Base-by-base conservation (phyloP, 2,329 filamentous ascomycete genomes). In the Hymenoscyphus fructigenus region DNA sequence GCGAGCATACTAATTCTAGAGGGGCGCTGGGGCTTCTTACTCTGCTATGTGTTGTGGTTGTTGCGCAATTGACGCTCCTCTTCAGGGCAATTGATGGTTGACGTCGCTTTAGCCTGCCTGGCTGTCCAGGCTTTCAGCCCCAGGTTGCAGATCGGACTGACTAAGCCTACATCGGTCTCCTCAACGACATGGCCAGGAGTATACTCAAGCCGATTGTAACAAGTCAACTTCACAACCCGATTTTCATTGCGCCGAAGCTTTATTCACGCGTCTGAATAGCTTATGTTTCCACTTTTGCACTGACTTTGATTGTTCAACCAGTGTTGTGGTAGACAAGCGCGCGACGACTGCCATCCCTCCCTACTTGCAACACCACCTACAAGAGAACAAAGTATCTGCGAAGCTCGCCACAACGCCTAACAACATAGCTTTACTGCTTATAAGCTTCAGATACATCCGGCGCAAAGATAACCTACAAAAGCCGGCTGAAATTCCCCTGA, bases 251-350 rank as follows among this genome's bases (percentile, higher is more conserved):
- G 70, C 68, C 69, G 62, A 70, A 73, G 67, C 69, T 74, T 68
- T 60, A 70, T 73, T 64, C 68, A 76, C 74, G 74, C 73, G 73
- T 74, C 73, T 68, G 67, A 74, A 71, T 63, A 26, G 64, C 59
- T 57, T 62, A 67, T 65, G 50, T 66, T 69, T 67, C 60, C 47
- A 60, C 47, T 67, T 70, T 57, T 63, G 65, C 66, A 61, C 65
- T 69, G 62, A 66, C 57, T 60, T 65, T 68, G 62, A 69, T 69
- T 69, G 60, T 66, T 66, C 47, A 58, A 63, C 28, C 28, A 47
- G 59, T 47, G 62, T 70, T 69, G 68, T 67, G 65, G 61, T 62
- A 60, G 63, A 34, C 68, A 71, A 70, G 55, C 59, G 65, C 73
- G 73, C 69, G 71, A 73, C 71, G 53, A 60, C 60, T 61, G 9